Evolutionary conservation across 1,284 basidiomycete species (phyloP), one percentile per base, ranked within the genome.

Genomic region (Trichosporon asahii): DNA sequence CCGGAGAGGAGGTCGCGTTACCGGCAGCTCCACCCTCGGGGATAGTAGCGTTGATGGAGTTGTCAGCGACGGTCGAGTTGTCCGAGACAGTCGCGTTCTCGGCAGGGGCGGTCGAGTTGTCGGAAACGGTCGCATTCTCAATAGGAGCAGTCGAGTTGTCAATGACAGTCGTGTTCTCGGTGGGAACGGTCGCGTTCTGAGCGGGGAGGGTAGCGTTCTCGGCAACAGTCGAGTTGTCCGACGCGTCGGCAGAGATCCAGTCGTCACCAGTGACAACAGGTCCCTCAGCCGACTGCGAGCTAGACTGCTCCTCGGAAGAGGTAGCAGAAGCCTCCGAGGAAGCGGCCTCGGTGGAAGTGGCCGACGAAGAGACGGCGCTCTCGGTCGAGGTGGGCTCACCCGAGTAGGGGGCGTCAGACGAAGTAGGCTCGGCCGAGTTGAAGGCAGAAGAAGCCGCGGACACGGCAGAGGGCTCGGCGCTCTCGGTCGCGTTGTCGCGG

Each of bases 1-100:
- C 21, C 5, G 60, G 14, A 27, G 67, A 29, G 27, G 61, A 60
- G 37, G 63, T 66, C 37, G 55, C 68, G 57, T 53, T 53, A 9
- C 49, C 49, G 23, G 49, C 23, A 14, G 49, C 23, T n/a, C 61
- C 67, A 8, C 25, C 67, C 35, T 57, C 53, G 23, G 53, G 9
- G 29, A 35, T 14, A 5, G 46, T 66, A n/a, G 46, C 25, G 65
- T n/a, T 31, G 49, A 60, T 23, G 29, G 31, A 15, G 40, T 49
- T 25, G 37, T 21, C 40, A 27, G 11, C 27, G 15, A 18, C 23
- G 9, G 18, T 40, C 6, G 61, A 33, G 27, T 33, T 27, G 21
- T 25, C 49, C 15, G 40, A 18, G 18, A 37, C 35, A 33, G 31
- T 33, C 31, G 31, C 31, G 31, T 33, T 33, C 31, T 40, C 14